These are phyloP conservation scores for Fraxinus americana DNA, from an alignment of 257 asterid species.

Conservation along the genomic window DNA sequence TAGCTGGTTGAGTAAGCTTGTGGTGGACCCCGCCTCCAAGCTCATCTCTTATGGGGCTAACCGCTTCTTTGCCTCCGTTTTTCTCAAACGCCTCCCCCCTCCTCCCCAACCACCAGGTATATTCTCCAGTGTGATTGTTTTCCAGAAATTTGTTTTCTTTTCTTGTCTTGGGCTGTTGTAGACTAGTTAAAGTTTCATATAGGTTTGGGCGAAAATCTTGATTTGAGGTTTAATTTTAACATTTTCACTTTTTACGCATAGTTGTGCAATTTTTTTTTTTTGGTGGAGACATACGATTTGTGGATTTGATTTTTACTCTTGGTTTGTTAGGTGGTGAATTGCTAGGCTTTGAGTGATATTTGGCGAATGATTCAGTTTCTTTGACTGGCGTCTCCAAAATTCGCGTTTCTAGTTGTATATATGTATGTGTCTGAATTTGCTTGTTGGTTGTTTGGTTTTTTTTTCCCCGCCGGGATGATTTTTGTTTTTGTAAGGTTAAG, in stretches of 20 bases:
- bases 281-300: background rate
- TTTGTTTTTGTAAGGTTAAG: background rate
- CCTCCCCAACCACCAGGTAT: conserved; percentile 58
- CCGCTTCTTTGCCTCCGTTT: conserved; percentile 60
- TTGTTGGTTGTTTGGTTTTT: too few species aligned
- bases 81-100: conserved; percentile 59
- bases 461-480: too few species aligned
- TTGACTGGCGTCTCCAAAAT: background rate
- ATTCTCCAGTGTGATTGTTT: background rate
- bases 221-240: background rate
- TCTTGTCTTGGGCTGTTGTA: background rate
- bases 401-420: background rate
- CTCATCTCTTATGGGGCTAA: conserved; percentile 66
- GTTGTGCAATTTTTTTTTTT: background rate
- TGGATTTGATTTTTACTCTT: background rate
- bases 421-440: background rate
- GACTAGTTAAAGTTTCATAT: background rate
- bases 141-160: background rate
- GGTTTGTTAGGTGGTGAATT: conserved; percentile 5
- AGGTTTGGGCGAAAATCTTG: background rate
- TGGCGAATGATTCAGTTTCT: background rate
- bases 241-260: background rate
- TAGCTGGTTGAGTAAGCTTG: conserved; percentile 73
- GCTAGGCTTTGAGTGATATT: background rate
- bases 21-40: conserved; percentile 82